phyloP scores from a whole-genome alignment of 371 early-diverging fungal species.

The Chytridium lagenaria region DNA sequence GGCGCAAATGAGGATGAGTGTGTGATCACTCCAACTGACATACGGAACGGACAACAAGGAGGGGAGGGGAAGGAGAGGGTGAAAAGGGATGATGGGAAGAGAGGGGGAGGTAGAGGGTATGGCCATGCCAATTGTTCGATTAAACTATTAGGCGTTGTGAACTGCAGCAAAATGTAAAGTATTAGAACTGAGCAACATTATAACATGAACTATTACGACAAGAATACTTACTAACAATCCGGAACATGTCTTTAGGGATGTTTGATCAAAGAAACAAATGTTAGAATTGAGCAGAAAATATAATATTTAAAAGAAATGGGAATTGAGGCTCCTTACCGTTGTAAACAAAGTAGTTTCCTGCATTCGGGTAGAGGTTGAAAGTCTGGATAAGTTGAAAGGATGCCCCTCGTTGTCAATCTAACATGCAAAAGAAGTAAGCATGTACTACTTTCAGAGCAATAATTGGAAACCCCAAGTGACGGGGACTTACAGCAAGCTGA shows the following conservation, averaged over 20 bases:
- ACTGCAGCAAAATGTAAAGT: too few species aligned
- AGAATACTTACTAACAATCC: constrained; percentile 16
- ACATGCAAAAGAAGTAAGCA: neutral
- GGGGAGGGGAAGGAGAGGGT: too few species aligned
- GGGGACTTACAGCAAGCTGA: constrained; percentile 70
- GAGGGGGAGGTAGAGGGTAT: neutral
- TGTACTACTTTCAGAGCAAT: too few species aligned
- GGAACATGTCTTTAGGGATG: constrained; percentile 19
- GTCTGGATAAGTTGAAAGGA: constrained; percentile 80
- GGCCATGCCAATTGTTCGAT: constrained; percentile 1
- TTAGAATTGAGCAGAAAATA: constrained; percentile 44
- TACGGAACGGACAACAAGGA: too few species aligned
- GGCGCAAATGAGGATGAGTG: too few species aligned
- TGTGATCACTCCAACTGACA: too few species aligned
- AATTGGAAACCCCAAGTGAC: constrained; percentile 13
- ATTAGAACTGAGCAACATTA: too few species aligned
- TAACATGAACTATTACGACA: too few species aligned
- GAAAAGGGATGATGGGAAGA: too few species aligned
- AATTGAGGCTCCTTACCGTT: constrained; percentile 6
- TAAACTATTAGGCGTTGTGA: too few species aligned
- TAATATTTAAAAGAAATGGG: too few species aligned
- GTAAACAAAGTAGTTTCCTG: constrained; percentile 12
- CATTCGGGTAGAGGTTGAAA: constrained; percentile 68
- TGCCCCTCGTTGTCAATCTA: constrained; percentile 80
- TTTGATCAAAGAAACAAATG: neutral